Conservation (phyloP, 2,329 filamentous ascomycete species). For the Thermothelomyces thermophilus region DNA sequence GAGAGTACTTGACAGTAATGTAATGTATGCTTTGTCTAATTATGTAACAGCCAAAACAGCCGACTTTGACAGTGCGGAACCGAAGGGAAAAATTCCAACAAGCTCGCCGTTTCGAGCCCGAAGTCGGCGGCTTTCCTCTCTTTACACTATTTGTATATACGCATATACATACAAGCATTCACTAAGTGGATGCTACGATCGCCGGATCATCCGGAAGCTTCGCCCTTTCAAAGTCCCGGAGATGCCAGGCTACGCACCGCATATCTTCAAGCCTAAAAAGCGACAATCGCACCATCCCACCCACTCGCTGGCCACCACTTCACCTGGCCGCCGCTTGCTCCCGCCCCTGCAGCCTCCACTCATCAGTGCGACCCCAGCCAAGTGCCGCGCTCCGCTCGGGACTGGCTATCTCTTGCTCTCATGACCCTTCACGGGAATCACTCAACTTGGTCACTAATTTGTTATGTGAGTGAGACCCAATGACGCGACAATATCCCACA, state of each 20-base stretch:
- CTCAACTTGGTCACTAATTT: background rate
- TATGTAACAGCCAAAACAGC: no score
- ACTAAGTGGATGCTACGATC: background rate
- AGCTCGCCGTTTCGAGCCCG: no score
- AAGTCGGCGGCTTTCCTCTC: background rate
- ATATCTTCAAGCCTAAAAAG: background rate
- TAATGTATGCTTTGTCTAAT: no score
- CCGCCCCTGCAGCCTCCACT: conserved; percentile 7
- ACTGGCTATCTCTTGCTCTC: conserved; percentile 9
- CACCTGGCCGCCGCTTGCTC: conserved; percentile 10
- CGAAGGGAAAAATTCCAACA: background rate
- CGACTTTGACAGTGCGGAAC: no score
- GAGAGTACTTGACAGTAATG: no score
- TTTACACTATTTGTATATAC: no score
- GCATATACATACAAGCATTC: no score
- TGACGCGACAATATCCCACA: no score
- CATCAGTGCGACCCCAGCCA: conserved; percentile 4
- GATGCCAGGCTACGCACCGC: background rate
- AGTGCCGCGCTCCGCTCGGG: conserved; percentile 5
- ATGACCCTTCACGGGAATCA: conserved; percentile 9
- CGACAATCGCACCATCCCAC: conserved; percentile 9
- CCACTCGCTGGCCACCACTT: background rate
- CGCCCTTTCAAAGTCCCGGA: background rate
- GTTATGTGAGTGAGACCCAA: no score
- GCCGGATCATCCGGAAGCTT: background rate